Evolutionary conservation across 352 stramenopile species (phyloP), one percentile per base, ranked within the genome.

Genomic region (Elongisporangium undulatum): DNA sequence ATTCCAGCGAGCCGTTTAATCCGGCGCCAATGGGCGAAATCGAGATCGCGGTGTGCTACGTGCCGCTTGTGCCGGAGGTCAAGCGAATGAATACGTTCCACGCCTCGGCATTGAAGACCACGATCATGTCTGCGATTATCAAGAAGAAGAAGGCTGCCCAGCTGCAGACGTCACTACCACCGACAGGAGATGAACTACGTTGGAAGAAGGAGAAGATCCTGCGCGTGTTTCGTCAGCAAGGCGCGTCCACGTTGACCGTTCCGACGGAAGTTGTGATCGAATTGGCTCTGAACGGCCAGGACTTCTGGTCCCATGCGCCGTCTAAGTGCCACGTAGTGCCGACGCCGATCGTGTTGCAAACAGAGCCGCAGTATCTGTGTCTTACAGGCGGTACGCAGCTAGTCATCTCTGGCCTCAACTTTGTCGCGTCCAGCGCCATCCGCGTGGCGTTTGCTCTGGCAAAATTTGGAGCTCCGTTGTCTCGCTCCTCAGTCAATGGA

Each of bases 211-310:
- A 89, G 26, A 79, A 74, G 10, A 57, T 89, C 0, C 58, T 88
- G 59, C 73, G 75, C 16, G 63, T 76, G 22, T 85, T 85, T 34
- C 70, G 70, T 9, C 71, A 77, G 41, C 66, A 66, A 20, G 61
- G 66, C 3, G 61, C 64, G 21, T 62, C 61, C 0, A 49, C 63
- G 16, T 75, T 71, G 9, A 19, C 75, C 7, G 59, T 86, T 7
- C 77, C 79, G 0, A 89, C 62, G 2, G 79, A 89, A 38, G 56
- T 89, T 29, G 55, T 74, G 2, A 64, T 85, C 0, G 79, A 89
- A 29, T 45, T 89, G 2, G 79, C 79, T 10, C 67, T 89, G 12
- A 89, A 89, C 55, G 79, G 79, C 1, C 79, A 89, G 58, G 77
- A 89, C 49, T 89, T 85, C 19, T 78, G 75, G 71, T 86, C 79